Percentiles rank a stretch among this genome's conserved stretches.
Evolutionary conservation across 108 stramenopile species (phyloP).

Genomic region (Pseudonitzschia delicatissima): DNA sequence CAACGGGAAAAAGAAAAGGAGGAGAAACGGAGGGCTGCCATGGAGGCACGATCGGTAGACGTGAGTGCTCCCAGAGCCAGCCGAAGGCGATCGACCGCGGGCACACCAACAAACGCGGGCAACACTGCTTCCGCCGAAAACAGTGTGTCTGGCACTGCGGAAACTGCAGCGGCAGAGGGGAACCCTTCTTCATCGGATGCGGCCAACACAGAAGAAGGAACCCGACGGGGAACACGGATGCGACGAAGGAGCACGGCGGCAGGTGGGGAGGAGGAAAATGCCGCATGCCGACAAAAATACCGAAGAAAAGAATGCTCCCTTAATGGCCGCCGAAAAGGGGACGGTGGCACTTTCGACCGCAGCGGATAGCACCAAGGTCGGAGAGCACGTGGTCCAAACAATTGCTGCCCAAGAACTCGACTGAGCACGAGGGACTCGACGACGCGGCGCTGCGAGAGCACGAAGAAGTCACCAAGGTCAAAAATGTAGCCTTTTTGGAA

Average conservation of each 20-base stretch:
- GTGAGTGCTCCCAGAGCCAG: slow-evolving; percentile 35
- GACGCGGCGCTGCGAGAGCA: slow-evolving; percentile 93
- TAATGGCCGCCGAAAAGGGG: slow-evolving; percentile 36
- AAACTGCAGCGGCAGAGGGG: slow-evolving; percentile 20
- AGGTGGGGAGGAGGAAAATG: slow-evolving; percentile 4
- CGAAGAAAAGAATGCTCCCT: slow-evolving; percentile 10
- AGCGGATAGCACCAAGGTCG: slow-evolving; percentile 45
- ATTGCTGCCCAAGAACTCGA: slow-evolving; percentile 88
- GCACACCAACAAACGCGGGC: neutral
- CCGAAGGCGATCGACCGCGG: slow-evolving; percentile 32
- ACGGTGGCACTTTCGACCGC: slow-evolving; percentile 43
- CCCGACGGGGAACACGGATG: slow-evolving; percentile 10
- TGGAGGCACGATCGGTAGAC: slow-evolving; percentile 27
- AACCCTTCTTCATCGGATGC: neutral
- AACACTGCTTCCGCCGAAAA: neutral
- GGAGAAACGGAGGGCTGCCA: slow-evolving; percentile 9
- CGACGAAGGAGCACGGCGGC: slow-evolving; percentile 8
- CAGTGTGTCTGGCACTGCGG: slow-evolving; percentile 7
- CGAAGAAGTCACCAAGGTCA: slow-evolving; percentile 98
- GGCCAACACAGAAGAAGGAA: neutral
- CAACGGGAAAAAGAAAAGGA: slow-evolving; percentile 42
- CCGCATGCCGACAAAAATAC: slow-evolving; percentile 2
- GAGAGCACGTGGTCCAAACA: slow-evolving; percentile 70
- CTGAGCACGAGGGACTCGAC: slow-evolving; percentile 98
- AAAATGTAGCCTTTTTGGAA: slow-evolving; percentile 92